Percentiles rank a stretch among this genome's conserved stretches.
phyloP scores from a whole-genome alignment of 495 filamentous ascomycete species.

The Neurospora sp. region DNA sequence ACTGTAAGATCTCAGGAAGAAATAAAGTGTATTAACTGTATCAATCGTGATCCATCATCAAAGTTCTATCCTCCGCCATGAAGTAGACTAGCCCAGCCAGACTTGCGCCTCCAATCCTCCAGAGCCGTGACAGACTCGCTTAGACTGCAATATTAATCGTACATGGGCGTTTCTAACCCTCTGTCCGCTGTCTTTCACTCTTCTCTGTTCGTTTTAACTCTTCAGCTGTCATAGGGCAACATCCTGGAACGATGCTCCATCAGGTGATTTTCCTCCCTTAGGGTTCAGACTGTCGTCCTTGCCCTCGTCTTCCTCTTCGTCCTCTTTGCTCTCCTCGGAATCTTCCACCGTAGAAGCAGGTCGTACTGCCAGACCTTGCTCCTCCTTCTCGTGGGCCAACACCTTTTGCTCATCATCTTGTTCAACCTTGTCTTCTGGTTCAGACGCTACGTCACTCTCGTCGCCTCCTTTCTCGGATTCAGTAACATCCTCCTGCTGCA shows the following conservation, averaged over 20 bases:
- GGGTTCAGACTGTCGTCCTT: conserved; percentile 20
- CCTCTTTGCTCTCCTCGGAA: conserved; percentile 19
- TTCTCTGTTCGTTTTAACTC: background rate
- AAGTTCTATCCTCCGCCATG: background rate
- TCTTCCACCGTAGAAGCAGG: conserved; percentile 27
- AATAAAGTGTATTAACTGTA: background rate
- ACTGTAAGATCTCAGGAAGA: background rate
- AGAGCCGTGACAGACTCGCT: background rate
- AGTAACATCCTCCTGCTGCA: conserved; percentile 15
- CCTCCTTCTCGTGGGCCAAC: conserved; percentile 42
- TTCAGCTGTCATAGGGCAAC: conserved; percentile 34
- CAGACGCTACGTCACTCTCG: conserved; percentile 13
- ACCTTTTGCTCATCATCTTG: conserved; percentile 46
- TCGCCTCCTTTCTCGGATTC: conserved; percentile 19
- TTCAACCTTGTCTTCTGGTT: conserved; percentile 24
- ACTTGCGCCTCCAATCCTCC: background rate
- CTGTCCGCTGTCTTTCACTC: background rate
- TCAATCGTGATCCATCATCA: background rate
- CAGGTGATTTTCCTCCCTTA: conserved; percentile 30
- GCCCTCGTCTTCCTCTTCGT: conserved; percentile 26
- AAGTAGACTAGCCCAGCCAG: background rate
- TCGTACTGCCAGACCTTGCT: conserved; percentile 36
- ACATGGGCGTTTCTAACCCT: background rate
- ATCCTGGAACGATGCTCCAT: conserved; percentile 43
- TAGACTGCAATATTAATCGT: background rate